These are phyloP conservation scores for Vitis hybrid DNA, from an alignment of 177 flowering plant genomes.

Conservation along the genomic window DNA sequence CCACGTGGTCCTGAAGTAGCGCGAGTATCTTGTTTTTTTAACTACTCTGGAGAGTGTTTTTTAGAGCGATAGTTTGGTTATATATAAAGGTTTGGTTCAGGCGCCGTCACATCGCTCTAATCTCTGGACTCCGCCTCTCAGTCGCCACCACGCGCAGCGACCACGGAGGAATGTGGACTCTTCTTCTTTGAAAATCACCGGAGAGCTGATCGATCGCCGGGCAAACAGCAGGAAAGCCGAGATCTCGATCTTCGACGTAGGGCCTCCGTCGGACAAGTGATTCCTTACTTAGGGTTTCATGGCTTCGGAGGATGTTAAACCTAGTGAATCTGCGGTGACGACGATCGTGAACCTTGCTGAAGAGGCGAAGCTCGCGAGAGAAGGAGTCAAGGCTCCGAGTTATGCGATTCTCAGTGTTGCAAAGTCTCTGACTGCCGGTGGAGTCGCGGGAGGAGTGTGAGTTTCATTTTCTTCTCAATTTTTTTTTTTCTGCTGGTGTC, in stretches of 20 bases:
- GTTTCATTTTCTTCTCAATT: slow-evolving; percentile 19
- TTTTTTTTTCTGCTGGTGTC: background rate
- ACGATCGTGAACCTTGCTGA: slow-evolving; percentile 95
- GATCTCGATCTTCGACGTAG: slow-evolving; percentile 3
- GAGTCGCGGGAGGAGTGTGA: slow-evolving; percentile 97
- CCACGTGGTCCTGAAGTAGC: too few relatives aligned
- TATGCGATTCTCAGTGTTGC: slow-evolving; percentile 60
- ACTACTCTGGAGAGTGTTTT: too few relatives aligned
- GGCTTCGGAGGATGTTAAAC: slow-evolving; percentile 97
- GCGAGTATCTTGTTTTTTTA: too few relatives aligned
- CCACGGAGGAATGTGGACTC: background rate
- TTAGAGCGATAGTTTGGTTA: background rate
- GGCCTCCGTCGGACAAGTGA: too few relatives aligned
- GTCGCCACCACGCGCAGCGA: background rate
- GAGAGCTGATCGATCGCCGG: background rate
- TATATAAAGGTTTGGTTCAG: background rate
- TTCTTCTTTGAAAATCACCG: background rate
- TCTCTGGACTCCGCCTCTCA: background rate
- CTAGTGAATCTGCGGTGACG: slow-evolving; percentile 74
- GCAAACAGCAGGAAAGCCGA: background rate
- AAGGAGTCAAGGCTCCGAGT: slow-evolving; percentile 81
- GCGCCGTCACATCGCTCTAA: background rate
- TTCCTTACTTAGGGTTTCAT: slow-evolving; percentile 22
- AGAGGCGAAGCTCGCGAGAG: slow-evolving; percentile 85
- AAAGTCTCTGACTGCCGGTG: slow-evolving; percentile 94